phyloP scores from a whole-genome alignment of 1,284 basidiomycete genomes.

The Peniophora sp. region DNA sequence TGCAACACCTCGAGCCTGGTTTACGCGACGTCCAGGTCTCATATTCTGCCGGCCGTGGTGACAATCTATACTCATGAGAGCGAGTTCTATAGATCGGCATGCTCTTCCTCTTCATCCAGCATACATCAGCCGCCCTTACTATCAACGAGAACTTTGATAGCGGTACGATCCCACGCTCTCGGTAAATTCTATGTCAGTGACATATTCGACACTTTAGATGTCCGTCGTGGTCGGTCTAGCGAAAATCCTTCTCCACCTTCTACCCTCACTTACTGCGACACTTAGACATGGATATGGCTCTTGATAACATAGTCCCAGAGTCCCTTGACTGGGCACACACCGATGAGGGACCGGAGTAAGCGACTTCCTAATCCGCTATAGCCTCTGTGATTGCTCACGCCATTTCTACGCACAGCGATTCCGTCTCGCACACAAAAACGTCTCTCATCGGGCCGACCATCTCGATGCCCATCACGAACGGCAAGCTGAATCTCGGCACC shows the following conservation, averaged over 20 bases:
- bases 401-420: conserved; percentile 19
- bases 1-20: conserved; percentile 66
- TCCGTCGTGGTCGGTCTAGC: conserved; percentile 38
- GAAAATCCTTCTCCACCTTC: conserved; percentile 4
- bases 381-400: not conserved
- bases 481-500: conserved; percentile 76
- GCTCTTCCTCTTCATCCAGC: conserved; percentile 78
- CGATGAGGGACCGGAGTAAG: conserved; percentile 86
- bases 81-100: conserved; percentile 54
- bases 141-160: conserved; percentile 83
- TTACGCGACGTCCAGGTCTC: conserved; percentile 60
- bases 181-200: not conserved
- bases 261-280: not conserved
- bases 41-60: conserved; percentile 8
- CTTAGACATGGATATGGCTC: conserved; percentile 76
- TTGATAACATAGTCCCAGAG: conserved; percentile 87
- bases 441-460: conserved; percentile 78
- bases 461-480: conserved; percentile 81
- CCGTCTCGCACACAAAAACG: conserved; percentile 88
- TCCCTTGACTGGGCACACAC: conserved; percentile 81
- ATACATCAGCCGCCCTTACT: conserved; percentile 85
- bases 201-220: conserved; percentile 31
- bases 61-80: not conserved
- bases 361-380: conserved; percentile 1
- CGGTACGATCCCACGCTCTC: conserved; percentile 29